Base-by-base conservation (phyloP, 371 early-diverging fungal species). In the Apophysomyces trapeziformis region DNA sequence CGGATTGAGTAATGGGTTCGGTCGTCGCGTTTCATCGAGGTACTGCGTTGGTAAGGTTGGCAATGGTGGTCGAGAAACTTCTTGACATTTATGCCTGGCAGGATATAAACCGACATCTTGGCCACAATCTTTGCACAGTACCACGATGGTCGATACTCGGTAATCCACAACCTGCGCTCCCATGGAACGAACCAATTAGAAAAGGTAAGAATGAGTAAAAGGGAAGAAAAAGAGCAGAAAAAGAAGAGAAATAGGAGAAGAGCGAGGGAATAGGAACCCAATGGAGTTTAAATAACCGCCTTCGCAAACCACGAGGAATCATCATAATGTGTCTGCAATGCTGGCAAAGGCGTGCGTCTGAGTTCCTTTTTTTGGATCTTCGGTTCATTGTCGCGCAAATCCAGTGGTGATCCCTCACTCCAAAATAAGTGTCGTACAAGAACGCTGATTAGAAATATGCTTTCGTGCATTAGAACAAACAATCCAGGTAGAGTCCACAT, bases 81-180 rank as follows among this genome's bases (percentile, higher is more conserved):
- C 69, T 14, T 72, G 75, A 68, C 90, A 90, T 59, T 85, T 84
- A 69, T 90, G 90, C 46, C 85, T 74, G 32, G 88, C 88, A 12
- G 90, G 90, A 60, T 89, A 90, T 9, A 83, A 61, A 1, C 90
- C 90, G 21, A 90, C 90, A 64, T 90, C 90, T 56, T 86, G 81
- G 11, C 84, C 82, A 73, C 90, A 90, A 63, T 90, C 90, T 70
- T 84, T 86, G 71, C 90, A 90, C 44, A 86, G 72, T 9, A 90
- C 82, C 21, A 80, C 85, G 13, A 90, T 69, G 45, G 80, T 78
- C 14, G 90, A 90, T 41, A 90, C 79, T 67, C 90, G 74, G 67
- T 90, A 90, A 70, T 90, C 90, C 4, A 83, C 78, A 18, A 70
- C 75, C 61, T 79, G 74, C 45, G 77, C 76, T 61, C 78, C 80